Evolutionary conservation across 2,329 filamentous ascomycete species (phyloP), one percentile per base, ranked within the genome.

Genomic region (Cladobotryum protrusum): DNA sequence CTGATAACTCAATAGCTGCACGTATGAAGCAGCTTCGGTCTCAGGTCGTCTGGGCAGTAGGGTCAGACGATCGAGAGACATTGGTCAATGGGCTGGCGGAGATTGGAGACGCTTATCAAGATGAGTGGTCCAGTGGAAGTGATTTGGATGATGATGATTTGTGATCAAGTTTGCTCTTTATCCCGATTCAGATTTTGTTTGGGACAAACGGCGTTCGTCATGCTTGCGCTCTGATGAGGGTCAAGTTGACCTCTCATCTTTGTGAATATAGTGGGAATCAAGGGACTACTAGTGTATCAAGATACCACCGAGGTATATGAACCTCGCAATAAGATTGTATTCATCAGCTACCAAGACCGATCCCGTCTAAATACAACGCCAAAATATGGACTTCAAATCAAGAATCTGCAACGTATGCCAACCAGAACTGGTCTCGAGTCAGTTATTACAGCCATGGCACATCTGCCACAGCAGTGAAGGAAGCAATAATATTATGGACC

Each of bases 31-130:
- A 69, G 2, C 69, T 95, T 24, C 82, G 87, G 57, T 71, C 76
- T 18, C 74, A 86, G 12, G 82, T 86, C 12, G 70, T 78, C 14
- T 78, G 83, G 54, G 75, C 80, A 11, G 74, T 91, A 14, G 74
- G 76, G 0, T 59, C 92, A 3, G 89, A 95, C 52, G 91, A 97
- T 61, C 79, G 92, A 39, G 93, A 99, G 68, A 75, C 76, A 2
- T 73, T 97, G n/a, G 81, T 82, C 42, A 93, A 95, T 62, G 83
- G 86, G 12, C 73, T 99, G 36, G 83, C 86, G 19, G 85, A 87
- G 52, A 83, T 97, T 60, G 85, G 86, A 1, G 91, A 96, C 61
- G 87, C 87, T 52, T 97, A 96, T 65, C 83, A 89, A 58, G 88
- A 93, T 54, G 89, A 89, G 1, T 96, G 89, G 87, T 83, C 82